Evolutionary conservation across 2,329 filamentous ascomycete species (phyloP).

Genomic region (Monilinia fructigena): DNA sequence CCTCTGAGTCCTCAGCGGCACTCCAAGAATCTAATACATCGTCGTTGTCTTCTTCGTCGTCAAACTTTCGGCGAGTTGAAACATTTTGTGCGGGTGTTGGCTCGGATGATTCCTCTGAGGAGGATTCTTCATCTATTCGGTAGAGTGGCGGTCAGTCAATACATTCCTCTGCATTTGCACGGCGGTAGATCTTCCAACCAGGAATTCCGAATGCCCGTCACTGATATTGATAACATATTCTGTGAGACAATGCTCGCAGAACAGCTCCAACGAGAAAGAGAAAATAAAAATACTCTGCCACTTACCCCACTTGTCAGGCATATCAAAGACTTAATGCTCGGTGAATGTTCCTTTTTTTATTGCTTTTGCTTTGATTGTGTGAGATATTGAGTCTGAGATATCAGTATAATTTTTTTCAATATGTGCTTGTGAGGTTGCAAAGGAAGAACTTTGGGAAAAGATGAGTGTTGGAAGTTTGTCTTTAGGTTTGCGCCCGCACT

Average conservation of each 20-base stretch:
- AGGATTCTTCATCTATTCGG: slow-evolving; percentile 40
- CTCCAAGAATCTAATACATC: slow-evolving; percentile 92
- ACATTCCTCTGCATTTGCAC: slow-evolving; percentile 23
- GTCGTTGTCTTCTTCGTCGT: slow-evolving; percentile 82
- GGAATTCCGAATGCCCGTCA: slow-evolving; percentile 23
- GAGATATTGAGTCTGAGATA: background rate
- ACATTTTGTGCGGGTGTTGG: slow-evolving; percentile 45
- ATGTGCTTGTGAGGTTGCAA: background rate
- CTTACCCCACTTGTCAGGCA: slow-evolving; percentile 42
- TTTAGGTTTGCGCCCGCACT: slow-evolving; percentile 22
- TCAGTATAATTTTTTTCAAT: background rate
- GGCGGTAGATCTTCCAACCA: slow-evolving; percentile 29
- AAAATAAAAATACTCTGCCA: slow-evolving; percentile 30
- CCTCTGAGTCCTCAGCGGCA: slow-evolving; percentile 93
- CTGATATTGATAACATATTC: slow-evolving; percentile 1
- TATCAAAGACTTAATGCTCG: slow-evolving; percentile 28
- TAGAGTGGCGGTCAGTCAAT: slow-evolving; percentile 37
- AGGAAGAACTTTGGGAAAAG: background rate
- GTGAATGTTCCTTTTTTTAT: background rate
- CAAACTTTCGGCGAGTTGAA: slow-evolving; percentile 63
- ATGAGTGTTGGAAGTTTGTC: slow-evolving; percentile 16
- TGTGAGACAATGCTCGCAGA: background rate
- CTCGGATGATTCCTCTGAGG: slow-evolving; percentile 46
- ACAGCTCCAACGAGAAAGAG: background rate
- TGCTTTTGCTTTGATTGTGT: background rate